Percentiles rank a stretch among this genome's conserved stretches.
Conservation (phyloP, 2,329 filamentous ascomycete species). For the Aureobasidium lini region DNA sequence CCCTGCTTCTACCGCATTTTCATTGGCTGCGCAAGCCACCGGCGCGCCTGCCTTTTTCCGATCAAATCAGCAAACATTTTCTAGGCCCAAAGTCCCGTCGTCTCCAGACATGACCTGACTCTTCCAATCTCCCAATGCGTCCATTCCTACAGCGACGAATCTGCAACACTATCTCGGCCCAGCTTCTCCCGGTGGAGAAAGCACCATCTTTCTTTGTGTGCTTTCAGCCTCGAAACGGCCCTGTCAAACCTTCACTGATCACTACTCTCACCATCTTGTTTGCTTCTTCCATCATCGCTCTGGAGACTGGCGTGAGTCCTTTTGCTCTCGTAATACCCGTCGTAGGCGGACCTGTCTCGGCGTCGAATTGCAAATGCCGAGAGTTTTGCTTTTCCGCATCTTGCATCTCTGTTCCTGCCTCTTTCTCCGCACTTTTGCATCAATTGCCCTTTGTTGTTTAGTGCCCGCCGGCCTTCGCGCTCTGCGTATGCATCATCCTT, state of each 20-base stretch:
- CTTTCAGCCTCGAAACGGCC: conserved; percentile 2
- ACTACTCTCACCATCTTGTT: not conserved
- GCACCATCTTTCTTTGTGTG: not conserved
- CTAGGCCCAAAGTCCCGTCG: not conserved
- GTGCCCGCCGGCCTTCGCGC: not conserved
- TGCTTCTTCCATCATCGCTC: not conserved
- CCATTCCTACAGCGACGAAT: not conserved
- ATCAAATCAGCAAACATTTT: not conserved
- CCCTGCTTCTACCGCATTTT: not conserved
- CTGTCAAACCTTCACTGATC: not conserved
- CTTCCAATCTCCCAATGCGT: not conserved
- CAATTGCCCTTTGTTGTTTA: not conserved
- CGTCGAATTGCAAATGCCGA: conserved; percentile 6
- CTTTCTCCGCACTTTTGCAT: conserved; percentile 4
- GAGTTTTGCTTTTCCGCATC: not conserved
- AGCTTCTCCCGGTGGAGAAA: not conserved
- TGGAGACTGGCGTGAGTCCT: not conserved
- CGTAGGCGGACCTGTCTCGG: not conserved
- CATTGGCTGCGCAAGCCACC: not conserved
- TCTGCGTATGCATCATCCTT: not conserved
- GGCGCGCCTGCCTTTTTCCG: not conserved
- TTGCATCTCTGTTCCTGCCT: conserved; percentile 4
- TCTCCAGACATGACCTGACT: conserved; percentile 3
- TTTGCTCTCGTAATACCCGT: conserved; percentile 7
- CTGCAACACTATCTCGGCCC: not conserved